These are phyloP conservation scores for Saturnispora ahearnii DNA, from an alignment of 805 yeast genomes.

Conservation along the genomic window DNA sequence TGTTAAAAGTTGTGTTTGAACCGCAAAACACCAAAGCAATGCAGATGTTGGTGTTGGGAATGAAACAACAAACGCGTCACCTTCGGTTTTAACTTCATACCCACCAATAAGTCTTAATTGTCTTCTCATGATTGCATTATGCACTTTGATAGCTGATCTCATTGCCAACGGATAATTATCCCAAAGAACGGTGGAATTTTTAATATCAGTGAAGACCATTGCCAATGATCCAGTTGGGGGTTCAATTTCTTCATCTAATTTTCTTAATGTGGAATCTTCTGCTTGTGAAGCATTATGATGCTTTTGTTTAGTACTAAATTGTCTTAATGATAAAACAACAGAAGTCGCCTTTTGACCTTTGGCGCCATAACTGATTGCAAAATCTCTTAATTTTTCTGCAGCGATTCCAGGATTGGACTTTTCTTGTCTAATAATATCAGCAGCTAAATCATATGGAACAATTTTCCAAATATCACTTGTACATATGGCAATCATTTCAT, in stretches of 20 bases:
- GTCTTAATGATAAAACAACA: constrained; percentile 64
- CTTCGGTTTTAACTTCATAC: constrained; percentile 97
- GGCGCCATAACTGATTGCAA: constrained; percentile 89
- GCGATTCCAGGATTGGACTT: constrained; percentile 80
- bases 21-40: constrained; percentile 87
- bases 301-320: constrained; percentile 32
- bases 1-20: constrained; percentile 70
- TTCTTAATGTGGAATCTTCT: constrained; percentile 71
- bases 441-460: constrained; percentile 75
- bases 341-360: constrained; percentile 62
- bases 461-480: constrained; percentile 80
- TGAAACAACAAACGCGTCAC: constrained; percentile 97
- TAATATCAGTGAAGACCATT: constrained; percentile 94
- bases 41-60: constrained; percentile 91
- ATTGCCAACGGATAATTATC: constrained; percentile 86
- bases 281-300: constrained; percentile 36
- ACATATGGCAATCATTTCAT: constrained; percentile 79
- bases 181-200: constrained; percentile 90
- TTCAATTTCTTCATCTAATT: constrained; percentile 80
- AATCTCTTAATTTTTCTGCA: constrained; percentile 88
- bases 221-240: constrained; percentile 95
- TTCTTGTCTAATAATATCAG: constrained; percentile 79
- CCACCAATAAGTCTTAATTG: constrained; percentile 91
- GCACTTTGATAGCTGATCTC: constrained; percentile 94
- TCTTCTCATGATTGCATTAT: constrained; percentile 89